phyloP scores from a whole-genome alignment of 164 flowering plant species.

The Platanus orientalis region DNA sequence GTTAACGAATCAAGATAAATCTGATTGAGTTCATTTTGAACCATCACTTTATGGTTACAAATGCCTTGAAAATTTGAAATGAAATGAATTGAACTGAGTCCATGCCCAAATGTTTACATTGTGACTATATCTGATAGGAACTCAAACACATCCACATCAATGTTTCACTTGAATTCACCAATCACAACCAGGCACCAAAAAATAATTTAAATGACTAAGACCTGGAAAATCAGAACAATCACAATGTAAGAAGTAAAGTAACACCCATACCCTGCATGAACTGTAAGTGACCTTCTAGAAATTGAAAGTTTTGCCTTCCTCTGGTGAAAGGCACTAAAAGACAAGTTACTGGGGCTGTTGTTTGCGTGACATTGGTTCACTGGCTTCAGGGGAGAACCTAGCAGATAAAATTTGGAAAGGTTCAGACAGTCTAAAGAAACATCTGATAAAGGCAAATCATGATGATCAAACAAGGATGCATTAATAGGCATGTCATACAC shows the following conservation, averaged over 20 bases:
- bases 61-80: neutral
- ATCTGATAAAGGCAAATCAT: neutral
- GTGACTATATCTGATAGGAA: no score
- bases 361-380: slow-evolving; percentile 23
- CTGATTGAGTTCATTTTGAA: slow-evolving; percentile 52
- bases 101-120: no score
- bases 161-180: neutral
- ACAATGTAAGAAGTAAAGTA: slow-evolving; percentile 2
- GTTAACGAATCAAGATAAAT: slow-evolving; percentile 71
- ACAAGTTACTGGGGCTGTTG: slow-evolving; percentile 20
- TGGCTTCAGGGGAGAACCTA: slow-evolving; percentile 42
- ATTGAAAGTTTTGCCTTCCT: slow-evolving; percentile 21
- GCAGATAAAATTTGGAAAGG: neutral
- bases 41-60: slow-evolving; percentile 41
- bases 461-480: neutral
- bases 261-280: slow-evolving; percentile 55
- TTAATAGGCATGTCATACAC: neutral
- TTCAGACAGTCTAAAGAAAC: neutral
- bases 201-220: neutral
- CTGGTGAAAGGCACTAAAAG: slow-evolving; percentile 21
- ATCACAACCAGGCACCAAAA: neutral
- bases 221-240: neutral
- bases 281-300: slow-evolving; percentile 30
- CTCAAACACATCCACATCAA: neutral
- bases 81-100: no score